These are phyloP conservation scores for Termitomyces sp. DNA, from an alignment of 768 basidiomycete species.

Conservation along the genomic window DNA sequence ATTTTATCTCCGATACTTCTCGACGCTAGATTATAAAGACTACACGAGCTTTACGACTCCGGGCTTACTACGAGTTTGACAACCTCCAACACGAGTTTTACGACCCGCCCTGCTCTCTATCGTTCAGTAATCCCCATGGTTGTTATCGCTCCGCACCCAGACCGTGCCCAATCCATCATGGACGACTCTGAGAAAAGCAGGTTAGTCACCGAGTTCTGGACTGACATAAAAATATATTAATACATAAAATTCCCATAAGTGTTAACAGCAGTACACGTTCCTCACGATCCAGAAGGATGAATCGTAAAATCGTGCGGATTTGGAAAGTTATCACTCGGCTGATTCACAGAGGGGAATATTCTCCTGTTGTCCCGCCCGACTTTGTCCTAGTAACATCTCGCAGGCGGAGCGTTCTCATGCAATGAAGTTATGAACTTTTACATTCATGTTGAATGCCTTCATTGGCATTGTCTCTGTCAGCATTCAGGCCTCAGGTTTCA, in stretches of 20 bases:
- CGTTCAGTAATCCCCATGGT: constrained; percentile 15
- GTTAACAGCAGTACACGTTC: constrained; percentile 6
- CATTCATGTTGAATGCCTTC: neutral
- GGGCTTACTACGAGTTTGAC: neutral
- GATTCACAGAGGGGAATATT: constrained; percentile 45
- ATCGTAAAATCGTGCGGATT: constrained; percentile 51
- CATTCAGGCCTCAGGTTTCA: neutral
- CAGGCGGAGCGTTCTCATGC: constrained; percentile 45
- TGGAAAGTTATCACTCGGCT: constrained; percentile 60
- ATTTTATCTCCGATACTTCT: neutral
- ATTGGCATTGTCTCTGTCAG: neutral
- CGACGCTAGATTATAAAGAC: constrained; percentile 3
- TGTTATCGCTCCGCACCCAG: constrained; percentile 18
- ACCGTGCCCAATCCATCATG: constrained; percentile 23
- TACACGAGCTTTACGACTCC: neutral
- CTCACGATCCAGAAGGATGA: constrained; percentile 40
- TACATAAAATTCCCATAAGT: constrained; percentile 1
- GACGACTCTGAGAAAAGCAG: constrained; percentile 13
- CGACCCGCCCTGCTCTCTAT: neutral
- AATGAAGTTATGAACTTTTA: constrained; percentile 2
- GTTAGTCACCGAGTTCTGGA: neutral
- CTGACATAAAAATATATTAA: neutral
- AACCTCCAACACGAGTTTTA: neutral
- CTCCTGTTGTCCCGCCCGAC: constrained; percentile 51
- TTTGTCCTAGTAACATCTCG: constrained; percentile 57